Evolutionary conservation across 495 filamentous ascomycete species (phyloP), one percentile per base, ranked within the genome.

Genomic region (Astrothelium macrocarpum): DNA sequence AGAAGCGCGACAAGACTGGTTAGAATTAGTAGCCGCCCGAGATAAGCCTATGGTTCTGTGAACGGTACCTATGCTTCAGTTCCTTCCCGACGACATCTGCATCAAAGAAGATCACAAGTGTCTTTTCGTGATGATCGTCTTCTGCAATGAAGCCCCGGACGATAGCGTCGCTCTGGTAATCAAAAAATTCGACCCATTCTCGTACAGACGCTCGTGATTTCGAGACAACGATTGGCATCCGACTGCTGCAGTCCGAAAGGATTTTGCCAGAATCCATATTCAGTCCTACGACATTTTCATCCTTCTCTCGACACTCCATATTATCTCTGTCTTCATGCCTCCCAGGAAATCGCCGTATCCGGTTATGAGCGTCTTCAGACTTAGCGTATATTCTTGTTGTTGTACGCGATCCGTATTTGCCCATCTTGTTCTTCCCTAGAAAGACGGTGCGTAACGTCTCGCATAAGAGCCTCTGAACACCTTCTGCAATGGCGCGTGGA

Each of bases 401-500:
- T 83, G 86, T 85, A 84, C 90, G 88, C 81, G 86, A 87, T 79
- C 81, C 79, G 74, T 82, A 83, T 75, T 68, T 70, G 71, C 73
- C 73, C 75, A 76, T 70, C 77, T 85, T 85, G 88, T 86, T 83
- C 90, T 95, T 91, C 95, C 88, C 91, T 84, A 90, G 87, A 85
- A 97, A 95, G 80, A 88, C 89, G 78, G 85, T 77, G 76, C 81
- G 86, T 87, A 97, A 84, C 80, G 83, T 88, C 84, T 91, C 89
- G 82, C 92, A 97, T 83, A 97, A 94, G 84, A 97, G 92, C 79
- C 92, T 97, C 91, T 96, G 92, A 97, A 92, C 95, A 90, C 96
- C 90, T 90, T 85, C 92, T 90, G 87, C 89, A 82, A 97, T 95
- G 79, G 84, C 85, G 78, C 90, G 85, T 87, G 88, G 83, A 84